Evolutionary conservation across 139 green algal species (phyloP), one percentile per base, ranked within the genome.

Genomic region (Trebouxia sp.): DNA sequence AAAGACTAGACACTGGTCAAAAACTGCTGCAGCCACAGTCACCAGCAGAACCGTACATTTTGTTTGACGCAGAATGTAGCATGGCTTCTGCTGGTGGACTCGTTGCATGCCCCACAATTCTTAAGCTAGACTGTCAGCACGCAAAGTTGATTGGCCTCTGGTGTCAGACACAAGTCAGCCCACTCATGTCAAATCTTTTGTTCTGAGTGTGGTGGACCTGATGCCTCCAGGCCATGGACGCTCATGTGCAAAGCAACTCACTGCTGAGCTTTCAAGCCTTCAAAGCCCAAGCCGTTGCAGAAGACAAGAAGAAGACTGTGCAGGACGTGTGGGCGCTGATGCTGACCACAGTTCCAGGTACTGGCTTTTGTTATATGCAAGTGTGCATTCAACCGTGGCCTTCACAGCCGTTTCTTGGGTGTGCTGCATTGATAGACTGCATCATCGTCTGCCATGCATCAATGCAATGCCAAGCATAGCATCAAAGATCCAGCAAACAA

Each of bases 271-370:
- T 82, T 70, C 65, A 51, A 2, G 72, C 74, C 32, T 87, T 84
- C 74, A 69, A 62, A 6, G 26, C 38, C 24, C 75, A 55, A 30
- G 76, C 76, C 45, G 76, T 62, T 42, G 26, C 32, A 72, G 35
- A 65, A 5, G 42, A 42, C 26, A 84, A 47, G 0, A 77, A 84
- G 30, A 53, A 45, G 26, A 83, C 81, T 51, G 80, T 93, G 65
- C 80, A 84, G 35, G 88, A 93, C 66, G 81, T 92, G n/a, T 93
- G 84, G 84, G 86, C 56, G 43, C 83, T 85, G 30, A 88, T 90
- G 84, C 82, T 93, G 14, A 51, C 45, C 5, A 66, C 67, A 17
- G 69, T 92, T 38, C 78, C 66, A 69, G 82, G 83, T 87, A 32
- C 37, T 72, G 20, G 24, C 35, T 53, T 41, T 38, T n/a, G 8